Conservation (phyloP, 495 filamentous ascomycete genomes). For the Durotheca rogersii region DNA sequence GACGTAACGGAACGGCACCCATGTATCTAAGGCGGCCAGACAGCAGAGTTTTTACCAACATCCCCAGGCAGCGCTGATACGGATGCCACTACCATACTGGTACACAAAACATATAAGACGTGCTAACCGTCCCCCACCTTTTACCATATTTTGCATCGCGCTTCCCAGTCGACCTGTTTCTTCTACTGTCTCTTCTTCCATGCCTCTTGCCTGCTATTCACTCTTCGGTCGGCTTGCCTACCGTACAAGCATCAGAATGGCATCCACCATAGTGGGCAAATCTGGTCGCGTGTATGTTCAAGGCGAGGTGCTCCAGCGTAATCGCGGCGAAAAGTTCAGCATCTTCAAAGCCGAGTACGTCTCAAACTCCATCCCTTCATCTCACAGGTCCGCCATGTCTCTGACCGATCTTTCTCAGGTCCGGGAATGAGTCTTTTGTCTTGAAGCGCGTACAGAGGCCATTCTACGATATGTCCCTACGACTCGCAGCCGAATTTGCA, state of each 20-base stretch:
- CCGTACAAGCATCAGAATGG: constrained; percentile 28
- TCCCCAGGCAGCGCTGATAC: no score
- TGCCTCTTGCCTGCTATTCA: constrained; percentile 3
- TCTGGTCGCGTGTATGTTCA: constrained; percentile 35
- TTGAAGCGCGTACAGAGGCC: constrained; percentile 33
- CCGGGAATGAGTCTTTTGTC: constrained; percentile 32
- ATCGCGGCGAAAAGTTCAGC: constrained; percentile 27
- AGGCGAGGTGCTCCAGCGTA: constrained; percentile 32
- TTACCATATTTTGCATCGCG: no score
- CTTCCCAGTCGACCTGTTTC: no score
- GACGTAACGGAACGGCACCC: no score
- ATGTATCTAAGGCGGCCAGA: no score
- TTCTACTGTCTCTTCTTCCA: constrained; percentile 7
- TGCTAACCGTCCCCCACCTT: no score
- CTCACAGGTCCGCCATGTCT: constrained; percentile 15
- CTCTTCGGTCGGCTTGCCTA: constrained; percentile 3
- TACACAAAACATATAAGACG: no score
- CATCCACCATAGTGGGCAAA: constrained; percentile 32
- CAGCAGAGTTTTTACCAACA: no score
- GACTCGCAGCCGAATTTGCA: constrained; percentile 32
- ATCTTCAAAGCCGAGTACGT: constrained; percentile 37
- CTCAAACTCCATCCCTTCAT: constrained; percentile 18
- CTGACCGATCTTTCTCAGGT: constrained; percentile 31
- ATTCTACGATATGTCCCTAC: constrained; percentile 31
- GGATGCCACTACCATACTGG: no score